These are phyloP conservation scores for Sporisorium sorghi DNA, from an alignment of 1,284 basidiomycete species.

Conservation along the genomic window DNA sequence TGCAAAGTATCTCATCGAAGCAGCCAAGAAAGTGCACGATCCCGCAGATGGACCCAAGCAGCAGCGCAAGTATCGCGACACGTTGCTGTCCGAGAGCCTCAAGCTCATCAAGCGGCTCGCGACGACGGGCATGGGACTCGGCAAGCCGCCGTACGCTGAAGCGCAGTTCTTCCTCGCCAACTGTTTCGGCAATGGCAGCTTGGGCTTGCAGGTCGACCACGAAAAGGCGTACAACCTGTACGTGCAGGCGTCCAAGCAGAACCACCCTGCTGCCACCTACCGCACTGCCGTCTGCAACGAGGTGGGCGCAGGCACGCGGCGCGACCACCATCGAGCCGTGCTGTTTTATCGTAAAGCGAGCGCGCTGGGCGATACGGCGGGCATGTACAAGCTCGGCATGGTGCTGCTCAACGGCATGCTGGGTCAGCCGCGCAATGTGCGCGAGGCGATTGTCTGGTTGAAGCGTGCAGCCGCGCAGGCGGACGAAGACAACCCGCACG, in stretches of 20 bases:
- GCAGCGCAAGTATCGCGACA: constrained; percentile 82
- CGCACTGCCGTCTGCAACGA: constrained; percentile 99
- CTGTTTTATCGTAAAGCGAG: constrained; percentile 97
- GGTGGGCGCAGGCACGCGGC: constrained; percentile 96
- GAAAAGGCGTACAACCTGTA: constrained; percentile 99
- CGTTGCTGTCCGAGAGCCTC: constrained; percentile 86
- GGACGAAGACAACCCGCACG: constrained; percentile 98
- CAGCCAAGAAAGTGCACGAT: constrained; percentile 81
- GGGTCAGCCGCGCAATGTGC: constrained; percentile 84
- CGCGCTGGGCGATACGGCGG: constrained; percentile 93
- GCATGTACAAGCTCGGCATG: constrained; percentile 99
- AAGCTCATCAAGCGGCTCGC: constrained; percentile 92
- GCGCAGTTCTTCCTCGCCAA: constrained; percentile 99
- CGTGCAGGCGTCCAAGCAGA: constrained; percentile 95
- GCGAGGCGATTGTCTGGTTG: constrained; percentile 94
- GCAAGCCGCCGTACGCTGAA: constrained; percentile 81
- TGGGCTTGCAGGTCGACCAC: constrained; percentile 94
- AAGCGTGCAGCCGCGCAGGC: constrained; percentile 95
- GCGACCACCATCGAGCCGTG: constrained; percentile 86
- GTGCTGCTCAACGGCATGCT: constrained; percentile 87
- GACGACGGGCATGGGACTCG: constrained; percentile 76
- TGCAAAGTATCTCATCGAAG: constrained; percentile 97
- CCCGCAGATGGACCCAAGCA: constrained; percentile 64
- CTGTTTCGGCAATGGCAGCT: constrained; percentile 92
- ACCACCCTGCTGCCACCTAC: constrained; percentile 93